phyloP scores from a whole-genome alignment of 305 asterid genomes.

The Euphrasia arctica region DNA sequence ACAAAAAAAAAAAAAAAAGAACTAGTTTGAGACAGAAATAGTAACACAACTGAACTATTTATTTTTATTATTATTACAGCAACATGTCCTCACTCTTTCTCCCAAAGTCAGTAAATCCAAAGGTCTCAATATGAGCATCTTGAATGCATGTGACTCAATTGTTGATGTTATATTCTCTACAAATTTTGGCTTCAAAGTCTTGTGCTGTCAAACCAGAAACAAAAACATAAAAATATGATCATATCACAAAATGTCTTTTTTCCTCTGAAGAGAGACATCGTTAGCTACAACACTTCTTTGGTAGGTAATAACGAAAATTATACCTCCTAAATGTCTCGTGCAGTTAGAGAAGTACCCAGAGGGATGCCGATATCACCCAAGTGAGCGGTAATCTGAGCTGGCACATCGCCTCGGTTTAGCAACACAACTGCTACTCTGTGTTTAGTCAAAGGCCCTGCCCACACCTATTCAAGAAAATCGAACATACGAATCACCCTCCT shows the following conservation, averaged over 20 bases:
- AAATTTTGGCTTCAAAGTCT: conserved; percentile 46
- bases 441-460: conserved; percentile 83
- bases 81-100: too few species aligned
- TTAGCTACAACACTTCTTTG: too few species aligned
- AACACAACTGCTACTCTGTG: conserved; percentile 67
- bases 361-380: conserved; percentile 89
- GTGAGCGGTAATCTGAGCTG: conserved; percentile 46
- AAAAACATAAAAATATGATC: neutral
- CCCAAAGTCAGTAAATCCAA: conserved; percentile 19
- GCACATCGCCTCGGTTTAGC: conserved; percentile 52
- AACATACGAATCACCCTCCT: conserved; percentile 52
- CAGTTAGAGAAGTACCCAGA: conserved; percentile 37
- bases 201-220: conserved; percentile 42
- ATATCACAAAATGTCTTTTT: too few species aligned
- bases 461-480: conserved; percentile 41
- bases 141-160: conserved; percentile 61
- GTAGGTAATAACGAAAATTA: neutral
- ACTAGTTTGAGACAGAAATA: too few species aligned
- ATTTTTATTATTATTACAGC: too few species aligned
- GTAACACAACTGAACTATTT: too few species aligned
- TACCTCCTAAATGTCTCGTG: conserved; percentile 87
- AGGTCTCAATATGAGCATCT: conserved; percentile 55
- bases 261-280: too few species aligned
- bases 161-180: conserved; percentile 53
- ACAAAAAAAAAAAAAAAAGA: too few species aligned